Conservation (phyloP, 164 flowering plant species). For the Liriodendron chinense region DNA sequence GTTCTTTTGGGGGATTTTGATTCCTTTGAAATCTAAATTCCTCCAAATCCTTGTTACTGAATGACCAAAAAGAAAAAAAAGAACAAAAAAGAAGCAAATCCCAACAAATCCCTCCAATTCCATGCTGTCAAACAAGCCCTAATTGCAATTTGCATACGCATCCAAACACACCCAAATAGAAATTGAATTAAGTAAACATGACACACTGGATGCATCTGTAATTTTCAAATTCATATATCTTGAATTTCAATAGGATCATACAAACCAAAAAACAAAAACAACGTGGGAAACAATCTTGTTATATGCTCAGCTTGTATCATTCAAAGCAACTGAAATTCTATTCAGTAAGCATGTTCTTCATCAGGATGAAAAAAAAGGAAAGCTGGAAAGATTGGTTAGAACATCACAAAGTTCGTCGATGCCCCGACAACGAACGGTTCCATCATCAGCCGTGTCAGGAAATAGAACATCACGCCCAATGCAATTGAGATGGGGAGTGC, state of each 20-base stretch:
- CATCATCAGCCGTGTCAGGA: slow-evolving; percentile 85
- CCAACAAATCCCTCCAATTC: too few species aligned
- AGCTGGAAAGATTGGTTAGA: slow-evolving; percentile 25
- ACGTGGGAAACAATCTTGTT: background rate
- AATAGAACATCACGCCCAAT: slow-evolving; percentile 77
- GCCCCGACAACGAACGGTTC: slow-evolving; percentile 89
- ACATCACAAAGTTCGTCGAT: slow-evolving; percentile 80
- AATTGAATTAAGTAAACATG: too few species aligned
- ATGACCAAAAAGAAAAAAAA: too few species aligned
- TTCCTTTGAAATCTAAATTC: too few species aligned
- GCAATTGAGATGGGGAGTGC: slow-evolving; percentile 90
- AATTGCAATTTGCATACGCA: too few species aligned
- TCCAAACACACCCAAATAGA: too few species aligned
- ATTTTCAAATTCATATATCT: background rate
- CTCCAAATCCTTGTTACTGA: too few species aligned
- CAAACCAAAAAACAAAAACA: background rate
- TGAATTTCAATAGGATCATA: slow-evolving; percentile 1
- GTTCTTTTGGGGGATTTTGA: too few species aligned
- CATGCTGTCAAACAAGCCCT: too few species aligned
- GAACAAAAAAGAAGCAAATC: too few species aligned
- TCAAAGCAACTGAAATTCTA: background rate
- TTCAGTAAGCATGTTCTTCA: background rate
- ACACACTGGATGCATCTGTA: background rate
- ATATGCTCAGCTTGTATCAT: slow-evolving; percentile 4
- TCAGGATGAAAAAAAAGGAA: background rate